phyloP scores from a whole-genome alignment of 176 grass and related monocot species.

The Canna indica region DNA sequence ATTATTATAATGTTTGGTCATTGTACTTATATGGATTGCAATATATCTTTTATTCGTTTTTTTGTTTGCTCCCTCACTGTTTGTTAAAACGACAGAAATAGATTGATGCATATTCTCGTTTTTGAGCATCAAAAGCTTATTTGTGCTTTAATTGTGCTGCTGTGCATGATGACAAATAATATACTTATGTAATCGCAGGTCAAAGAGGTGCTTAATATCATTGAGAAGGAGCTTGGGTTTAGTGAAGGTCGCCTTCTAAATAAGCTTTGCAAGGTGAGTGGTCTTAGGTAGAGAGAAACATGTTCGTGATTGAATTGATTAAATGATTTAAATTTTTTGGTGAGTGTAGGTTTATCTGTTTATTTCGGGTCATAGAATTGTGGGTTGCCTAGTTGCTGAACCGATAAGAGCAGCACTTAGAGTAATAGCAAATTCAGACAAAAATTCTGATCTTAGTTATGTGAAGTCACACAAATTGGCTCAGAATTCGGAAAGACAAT shows the following conservation, averaged over 20 bases:
- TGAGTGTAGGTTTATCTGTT: constrained; percentile 60
- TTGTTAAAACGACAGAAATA: not conserved
- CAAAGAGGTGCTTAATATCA: constrained; percentile 49
- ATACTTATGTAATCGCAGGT: constrained; percentile 35
- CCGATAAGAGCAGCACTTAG: constrained; percentile 71
- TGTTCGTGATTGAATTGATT: not conserved
- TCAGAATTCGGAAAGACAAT: constrained; percentile 17
- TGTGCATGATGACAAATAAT: not conserved
- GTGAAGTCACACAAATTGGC: not conserved
- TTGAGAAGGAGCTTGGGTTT: constrained; percentile 82
- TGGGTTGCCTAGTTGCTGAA: constrained; percentile 75
- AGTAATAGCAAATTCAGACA: constrained; percentile 39
- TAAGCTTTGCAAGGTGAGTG: constrained; percentile 65
- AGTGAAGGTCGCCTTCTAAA: constrained; percentile 54
- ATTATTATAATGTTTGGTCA: not conserved
- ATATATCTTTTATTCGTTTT: not conserved
- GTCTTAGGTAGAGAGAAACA: not conserved
- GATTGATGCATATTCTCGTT: not conserved
- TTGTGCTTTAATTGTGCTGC: not conserved
- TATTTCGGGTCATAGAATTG: constrained; percentile 64
- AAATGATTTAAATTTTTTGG: not conserved
- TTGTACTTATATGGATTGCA: not conserved
- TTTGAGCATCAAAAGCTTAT: not conserved
- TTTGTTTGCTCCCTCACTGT: not conserved
- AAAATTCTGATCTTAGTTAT: not conserved